Evolutionary conservation across 306 rosid species (phyloP).

Genomic region (Inga oerstediana): DNA sequence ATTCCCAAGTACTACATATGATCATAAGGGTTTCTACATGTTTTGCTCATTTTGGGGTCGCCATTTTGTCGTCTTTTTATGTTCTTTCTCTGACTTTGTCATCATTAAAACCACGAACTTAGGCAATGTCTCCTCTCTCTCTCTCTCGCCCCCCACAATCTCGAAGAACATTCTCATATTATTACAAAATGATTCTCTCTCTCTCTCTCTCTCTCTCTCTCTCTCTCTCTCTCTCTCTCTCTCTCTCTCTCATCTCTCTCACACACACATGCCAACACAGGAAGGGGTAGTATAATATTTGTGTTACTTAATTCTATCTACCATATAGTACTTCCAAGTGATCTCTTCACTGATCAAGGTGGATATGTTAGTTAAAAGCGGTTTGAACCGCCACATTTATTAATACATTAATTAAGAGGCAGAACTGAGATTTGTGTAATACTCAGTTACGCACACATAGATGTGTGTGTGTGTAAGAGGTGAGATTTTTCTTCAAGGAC

Average conservation of each 20-base stretch:
- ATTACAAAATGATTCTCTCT: conserved; percentile 48
- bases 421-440: neutral
- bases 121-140: conserved; percentile 15
- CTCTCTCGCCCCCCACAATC: no score
- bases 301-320: neutral
- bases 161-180: conserved; percentile 38
- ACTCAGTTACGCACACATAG: neutral
- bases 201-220: neutral
- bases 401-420: neutral
- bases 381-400: neutral
- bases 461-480: neutral
- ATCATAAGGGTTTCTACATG: neutral
- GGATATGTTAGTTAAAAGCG: neutral
- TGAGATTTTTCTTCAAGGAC: conserved; percentile 37
- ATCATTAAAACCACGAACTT: conserved; percentile 31
- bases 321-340: neutral
- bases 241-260: neutral
- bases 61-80: conserved; percentile 59
- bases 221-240: conserved; percentile 9
- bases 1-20: neutral
- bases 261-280: neutral
- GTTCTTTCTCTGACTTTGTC: conserved; percentile 21
- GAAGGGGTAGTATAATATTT: neutral
- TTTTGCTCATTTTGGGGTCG: conserved; percentile 33
- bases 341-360: neutral